phyloP scores from a whole-genome alignment of 2,329 filamentous ascomycete species.

The Trichoderma koningii region DNA sequence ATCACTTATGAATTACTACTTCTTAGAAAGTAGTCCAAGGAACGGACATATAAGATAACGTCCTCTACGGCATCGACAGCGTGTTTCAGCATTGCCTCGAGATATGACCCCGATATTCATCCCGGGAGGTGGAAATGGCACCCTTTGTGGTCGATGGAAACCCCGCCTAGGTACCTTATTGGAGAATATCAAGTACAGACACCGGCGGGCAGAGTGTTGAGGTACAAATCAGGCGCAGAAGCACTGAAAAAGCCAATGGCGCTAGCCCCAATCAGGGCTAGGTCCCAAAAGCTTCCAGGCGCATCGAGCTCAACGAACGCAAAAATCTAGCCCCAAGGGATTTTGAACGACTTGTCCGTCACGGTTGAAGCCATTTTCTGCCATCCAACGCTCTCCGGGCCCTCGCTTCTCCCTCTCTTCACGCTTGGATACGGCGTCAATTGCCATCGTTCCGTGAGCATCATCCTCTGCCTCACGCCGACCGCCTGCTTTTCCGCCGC shows the following conservation, averaged over 20 bases:
- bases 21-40: no score
- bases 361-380: constrained; percentile 36
- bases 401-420: constrained; percentile 28
- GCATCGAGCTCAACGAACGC: constrained; percentile 47
- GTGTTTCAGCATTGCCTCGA: no score
- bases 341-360: constrained; percentile 35
- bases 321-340: constrained; percentile 46
- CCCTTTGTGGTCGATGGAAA: no score
- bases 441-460: constrained; percentile 27
- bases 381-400: constrained; percentile 32
- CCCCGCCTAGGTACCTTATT: no score
- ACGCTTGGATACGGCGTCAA: constrained; percentile 28
- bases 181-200: neutral
- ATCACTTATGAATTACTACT: no score
- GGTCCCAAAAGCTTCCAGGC: constrained; percentile 38
- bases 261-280: constrained; percentile 40
- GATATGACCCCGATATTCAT: no score
- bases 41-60: no score
- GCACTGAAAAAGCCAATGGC: neutral
- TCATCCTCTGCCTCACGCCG: constrained; percentile 17
- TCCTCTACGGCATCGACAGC: no score
- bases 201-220: neutral
- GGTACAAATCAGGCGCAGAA: neutral
- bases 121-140: no score
- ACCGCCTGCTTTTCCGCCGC: constrained; percentile 30